Evolutionary conservation across 768 basidiomycete species (phyloP).

Genomic region (Nidularia pulvinata): DNA sequence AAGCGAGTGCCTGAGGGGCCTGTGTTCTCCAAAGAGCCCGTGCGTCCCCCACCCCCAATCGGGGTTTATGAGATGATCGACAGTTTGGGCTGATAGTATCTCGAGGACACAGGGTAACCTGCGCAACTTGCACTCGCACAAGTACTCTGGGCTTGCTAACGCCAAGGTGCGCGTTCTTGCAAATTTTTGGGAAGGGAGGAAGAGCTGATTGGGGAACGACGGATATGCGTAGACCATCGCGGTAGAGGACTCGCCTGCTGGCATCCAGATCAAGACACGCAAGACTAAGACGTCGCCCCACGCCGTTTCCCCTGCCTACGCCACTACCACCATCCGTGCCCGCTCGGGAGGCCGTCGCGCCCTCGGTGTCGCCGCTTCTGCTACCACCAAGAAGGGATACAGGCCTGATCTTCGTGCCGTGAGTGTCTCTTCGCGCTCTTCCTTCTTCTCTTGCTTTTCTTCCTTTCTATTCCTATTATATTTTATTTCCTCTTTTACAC

Average conservation of each 20-base stretch:
- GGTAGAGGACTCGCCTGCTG: slow-evolving; percentile 52
- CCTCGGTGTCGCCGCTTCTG: slow-evolving; percentile 57
- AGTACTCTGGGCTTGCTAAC: slow-evolving; percentile 90
- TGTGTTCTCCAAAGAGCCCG: slow-evolving; percentile 83
- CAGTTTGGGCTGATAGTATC: not conserved
- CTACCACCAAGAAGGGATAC: slow-evolving; percentile 64
- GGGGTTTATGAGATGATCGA: not conserved
- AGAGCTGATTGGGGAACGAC: too few relatives aligned
- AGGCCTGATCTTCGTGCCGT: slow-evolving; percentile 78
- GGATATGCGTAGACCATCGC: slow-evolving; percentile 54
- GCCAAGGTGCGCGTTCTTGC: slow-evolving; percentile 50
- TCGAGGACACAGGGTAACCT: slow-evolving; percentile 68
- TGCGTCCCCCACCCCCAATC: slow-evolving; percentile 29
- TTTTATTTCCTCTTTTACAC: slow-evolving; percentile 5
- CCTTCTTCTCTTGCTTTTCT: slow-evolving; percentile 3
- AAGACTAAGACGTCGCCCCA: slow-evolving; percentile 59
- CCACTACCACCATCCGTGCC: slow-evolving; percentile 57
- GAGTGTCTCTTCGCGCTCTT: slow-evolving; percentile 30
- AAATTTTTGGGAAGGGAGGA: too few relatives aligned
- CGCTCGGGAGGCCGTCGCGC: slow-evolving; percentile 75
- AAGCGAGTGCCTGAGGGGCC: slow-evolving; percentile 75
- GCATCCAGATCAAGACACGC: slow-evolving; percentile 62
- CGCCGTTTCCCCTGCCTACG: slow-evolving; percentile 45
- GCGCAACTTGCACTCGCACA: slow-evolving; percentile 86
- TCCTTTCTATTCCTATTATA: slow-evolving; percentile 7